phyloP scores from a whole-genome alignment of 768 basidiomycete genomes.

The Auricularia sp. region DNA sequence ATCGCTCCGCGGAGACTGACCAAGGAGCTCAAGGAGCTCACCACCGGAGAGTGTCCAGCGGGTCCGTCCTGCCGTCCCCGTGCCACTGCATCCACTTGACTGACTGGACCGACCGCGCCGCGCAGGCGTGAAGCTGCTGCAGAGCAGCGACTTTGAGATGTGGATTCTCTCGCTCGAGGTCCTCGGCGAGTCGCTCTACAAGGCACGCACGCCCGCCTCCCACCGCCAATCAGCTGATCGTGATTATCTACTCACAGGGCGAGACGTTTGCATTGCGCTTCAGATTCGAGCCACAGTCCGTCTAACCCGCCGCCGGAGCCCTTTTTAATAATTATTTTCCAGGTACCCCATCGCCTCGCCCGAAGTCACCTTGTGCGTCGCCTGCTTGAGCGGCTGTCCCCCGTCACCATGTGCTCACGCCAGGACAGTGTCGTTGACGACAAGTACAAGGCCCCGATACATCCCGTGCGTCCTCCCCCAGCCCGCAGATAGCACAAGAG shows the following conservation, averaged over 20 bases:
- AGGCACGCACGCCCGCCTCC: slow-evolving; percentile 31
- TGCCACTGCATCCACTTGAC: not conserved
- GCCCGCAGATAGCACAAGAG: slow-evolving; percentile 17
- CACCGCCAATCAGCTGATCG: not conserved
- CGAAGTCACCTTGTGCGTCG: slow-evolving; percentile 58
- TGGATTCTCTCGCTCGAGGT: slow-evolving; percentile 78
- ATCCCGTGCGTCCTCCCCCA: slow-evolving; percentile 49
- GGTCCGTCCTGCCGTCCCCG: slow-evolving; percentile 28
- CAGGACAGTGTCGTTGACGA: slow-evolving; percentile 41
- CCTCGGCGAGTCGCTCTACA: slow-evolving; percentile 72
- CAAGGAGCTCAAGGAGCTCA: slow-evolving; percentile 64
- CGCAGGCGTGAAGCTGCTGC: slow-evolving; percentile 60
- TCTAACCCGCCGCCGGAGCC: too few species aligned
- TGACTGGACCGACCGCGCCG: not conserved
- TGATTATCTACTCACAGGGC: slow-evolving; percentile 39
- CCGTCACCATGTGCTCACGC: not conserved
- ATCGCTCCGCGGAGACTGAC: slow-evolving; percentile 37
- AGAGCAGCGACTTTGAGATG: slow-evolving; percentile 66
- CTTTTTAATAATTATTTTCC: too few species aligned
- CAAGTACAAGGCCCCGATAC: slow-evolving; percentile 56
- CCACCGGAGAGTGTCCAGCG: slow-evolving; percentile 54
- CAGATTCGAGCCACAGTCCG: slow-evolving; percentile 66
- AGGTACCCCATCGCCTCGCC: slow-evolving; percentile 66
- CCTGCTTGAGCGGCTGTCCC: not conserved
- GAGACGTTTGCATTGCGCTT: slow-evolving; percentile 75